These are phyloP conservation scores for Colletotrichum horii DNA, from an alignment of 2,329 filamentous ascomycete genomes.

Conservation along the genomic window DNA sequence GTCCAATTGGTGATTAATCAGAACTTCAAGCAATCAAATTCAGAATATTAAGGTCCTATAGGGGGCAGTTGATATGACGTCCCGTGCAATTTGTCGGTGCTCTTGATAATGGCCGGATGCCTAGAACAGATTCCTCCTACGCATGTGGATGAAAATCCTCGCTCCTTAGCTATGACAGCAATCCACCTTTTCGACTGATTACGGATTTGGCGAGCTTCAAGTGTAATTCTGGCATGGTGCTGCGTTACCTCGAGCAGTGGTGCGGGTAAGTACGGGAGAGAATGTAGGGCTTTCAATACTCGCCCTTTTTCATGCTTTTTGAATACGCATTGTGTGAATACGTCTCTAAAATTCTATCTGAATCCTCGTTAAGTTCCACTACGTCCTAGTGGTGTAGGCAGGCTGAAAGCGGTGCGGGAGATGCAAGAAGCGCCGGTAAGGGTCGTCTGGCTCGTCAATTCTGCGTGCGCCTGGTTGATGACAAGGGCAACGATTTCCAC, in stretches of 20 bases:
- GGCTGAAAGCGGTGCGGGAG: no score
- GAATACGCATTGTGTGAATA: not conserved
- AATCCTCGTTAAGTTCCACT: not conserved
- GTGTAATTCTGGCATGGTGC: no score
- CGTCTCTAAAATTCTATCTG: not conserved
- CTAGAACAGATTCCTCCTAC: not conserved
- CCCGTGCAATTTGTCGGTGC: not conserved
- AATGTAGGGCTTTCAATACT: no score
- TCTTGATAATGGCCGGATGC: no score
- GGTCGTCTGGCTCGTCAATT: no score
- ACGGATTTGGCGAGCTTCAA: no score
- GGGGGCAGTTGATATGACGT: not conserved
- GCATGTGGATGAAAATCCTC: not conserved
- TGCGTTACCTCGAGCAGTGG: no score
- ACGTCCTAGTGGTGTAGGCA: not conserved
- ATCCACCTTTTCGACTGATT: not conserved
- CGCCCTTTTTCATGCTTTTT: not conserved
- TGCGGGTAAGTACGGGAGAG: no score
- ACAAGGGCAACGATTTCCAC: no score
- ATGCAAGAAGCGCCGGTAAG: no score
- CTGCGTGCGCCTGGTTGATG: no score
- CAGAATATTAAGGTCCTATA: not conserved
- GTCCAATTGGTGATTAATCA: not conserved
- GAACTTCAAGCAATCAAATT: not conserved
- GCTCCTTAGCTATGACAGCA: not conserved